Conservation (phyloP, 2,329 filamentous ascomycete genomes). For the Cytospora piceicola region DNA sequence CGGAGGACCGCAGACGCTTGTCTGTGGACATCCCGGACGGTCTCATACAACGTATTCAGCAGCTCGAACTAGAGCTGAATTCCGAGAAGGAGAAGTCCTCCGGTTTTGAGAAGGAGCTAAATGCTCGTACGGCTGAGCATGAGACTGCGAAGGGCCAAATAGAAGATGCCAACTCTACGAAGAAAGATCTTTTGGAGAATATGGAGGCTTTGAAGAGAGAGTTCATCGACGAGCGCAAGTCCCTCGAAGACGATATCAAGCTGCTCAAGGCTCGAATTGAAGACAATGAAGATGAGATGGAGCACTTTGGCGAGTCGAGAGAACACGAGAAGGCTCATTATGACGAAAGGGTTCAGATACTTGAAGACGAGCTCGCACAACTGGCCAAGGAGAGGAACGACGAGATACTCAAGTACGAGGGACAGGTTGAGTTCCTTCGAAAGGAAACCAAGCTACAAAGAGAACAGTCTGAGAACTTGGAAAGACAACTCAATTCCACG, state of each 20-base stretch:
- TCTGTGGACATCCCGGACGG: slow-evolving; percentile 44
- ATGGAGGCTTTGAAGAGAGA: slow-evolving; percentile 91
- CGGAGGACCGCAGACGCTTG: slow-evolving; percentile 51
- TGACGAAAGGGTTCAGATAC: slow-evolving; percentile 68
- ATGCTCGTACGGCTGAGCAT: slow-evolving; percentile 59
- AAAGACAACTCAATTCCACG: slow-evolving; percentile 58
- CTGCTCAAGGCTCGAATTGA: slow-evolving; percentile 77
- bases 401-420: slow-evolving; percentile 61
- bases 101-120: slow-evolving; percentile 71
- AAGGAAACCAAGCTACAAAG: slow-evolving; percentile 63
- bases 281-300: slow-evolving; percentile 89
- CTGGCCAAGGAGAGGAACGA: slow-evolving; percentile 61
- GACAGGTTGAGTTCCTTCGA: slow-evolving; percentile 65
- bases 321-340: slow-evolving; percentile 78
- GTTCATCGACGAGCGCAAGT: slow-evolving; percentile 82
- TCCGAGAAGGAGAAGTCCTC: slow-evolving; percentile 71
- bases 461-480: slow-evolving; percentile 62
- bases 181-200: slow-evolving; percentile 91
- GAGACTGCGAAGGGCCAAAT: slow-evolving; percentile 69
- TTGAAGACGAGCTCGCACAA: slow-evolving; percentile 73
- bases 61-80: slow-evolving; percentile 78
- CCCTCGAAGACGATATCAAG: slow-evolving; percentile 79
- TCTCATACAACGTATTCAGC: slow-evolving; percentile 52
- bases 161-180: slow-evolving; percentile 87
- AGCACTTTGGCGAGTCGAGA: slow-evolving; percentile 78